Percentiles rank a stretch among this genome's conserved stretches.
Conservation (phyloP, 768 basidiomycete species). For the Termitomyces sp. region DNA sequence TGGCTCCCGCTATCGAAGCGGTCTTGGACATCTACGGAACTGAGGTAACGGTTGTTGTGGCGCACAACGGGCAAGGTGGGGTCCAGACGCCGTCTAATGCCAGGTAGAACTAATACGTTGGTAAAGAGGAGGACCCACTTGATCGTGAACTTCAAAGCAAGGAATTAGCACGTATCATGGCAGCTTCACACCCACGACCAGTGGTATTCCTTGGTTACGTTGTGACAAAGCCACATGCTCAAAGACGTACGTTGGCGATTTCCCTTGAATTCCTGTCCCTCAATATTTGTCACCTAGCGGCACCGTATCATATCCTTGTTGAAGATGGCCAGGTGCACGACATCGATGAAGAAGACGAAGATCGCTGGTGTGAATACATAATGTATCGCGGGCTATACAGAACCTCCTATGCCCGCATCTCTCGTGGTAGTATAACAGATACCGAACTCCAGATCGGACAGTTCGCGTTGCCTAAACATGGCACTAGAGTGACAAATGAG, state of each 20-base stretch:
- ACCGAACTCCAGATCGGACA: constrained; percentile 88
- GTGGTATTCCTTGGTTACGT: constrained; percentile 81
- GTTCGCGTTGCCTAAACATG: constrained; percentile 68
- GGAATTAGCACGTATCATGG: constrained; percentile 78
- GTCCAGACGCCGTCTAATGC: not conserved
- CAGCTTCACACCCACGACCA: constrained; percentile 60
- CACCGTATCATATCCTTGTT: constrained; percentile 71
- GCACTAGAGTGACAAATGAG: constrained; percentile 48
- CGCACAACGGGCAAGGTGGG: constrained; percentile 87
- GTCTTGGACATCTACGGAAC: constrained; percentile 76
- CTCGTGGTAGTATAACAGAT: constrained; percentile 81
- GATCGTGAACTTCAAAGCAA: constrained; percentile 83
- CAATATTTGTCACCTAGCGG: constrained; percentile 33
- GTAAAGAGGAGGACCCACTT: constrained; percentile 77
- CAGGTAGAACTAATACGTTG: not conserved
- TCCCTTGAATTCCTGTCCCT: constrained; percentile 6
- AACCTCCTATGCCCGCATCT: constrained; percentile 78
- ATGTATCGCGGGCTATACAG: constrained; percentile 76
- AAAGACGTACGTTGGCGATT: constrained; percentile 45
- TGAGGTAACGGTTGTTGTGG: constrained; percentile 74
- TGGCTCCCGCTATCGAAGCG: constrained; percentile 88
- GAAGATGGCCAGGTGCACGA: constrained; percentile 78
- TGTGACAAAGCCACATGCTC: constrained; percentile 60
- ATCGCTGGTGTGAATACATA: constrained; percentile 90
- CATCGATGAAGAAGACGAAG: constrained; percentile 66